These are phyloP conservation scores for Fimicolochytrium jonesii DNA, from an alignment of 192 early-diverging fungal species.

Conservation along the genomic window DNA sequence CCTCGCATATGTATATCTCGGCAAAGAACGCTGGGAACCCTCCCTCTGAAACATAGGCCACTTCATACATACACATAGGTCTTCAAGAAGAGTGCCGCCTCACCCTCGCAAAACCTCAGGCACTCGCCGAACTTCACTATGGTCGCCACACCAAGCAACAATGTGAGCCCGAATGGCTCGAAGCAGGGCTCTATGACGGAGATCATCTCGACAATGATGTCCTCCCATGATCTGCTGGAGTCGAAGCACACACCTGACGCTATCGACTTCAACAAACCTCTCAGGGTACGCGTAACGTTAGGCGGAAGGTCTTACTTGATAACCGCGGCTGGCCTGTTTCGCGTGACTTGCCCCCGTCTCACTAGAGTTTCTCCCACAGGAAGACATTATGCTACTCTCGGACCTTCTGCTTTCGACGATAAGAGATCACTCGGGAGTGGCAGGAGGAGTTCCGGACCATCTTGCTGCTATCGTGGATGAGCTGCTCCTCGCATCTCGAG, in stretches of 20 bases:
- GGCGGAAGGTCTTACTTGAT: too few relatives aligned
- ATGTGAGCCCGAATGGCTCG: neutral
- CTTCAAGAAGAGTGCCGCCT: too few relatives aligned
- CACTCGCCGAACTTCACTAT: too few relatives aligned
- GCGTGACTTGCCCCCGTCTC: too few relatives aligned
- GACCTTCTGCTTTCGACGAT: conserved; percentile 19
- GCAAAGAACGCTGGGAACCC: too few relatives aligned
- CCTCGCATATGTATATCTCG: too few relatives aligned
- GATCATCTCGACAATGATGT: conserved; percentile 1
- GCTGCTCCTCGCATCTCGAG: conserved; percentile 18
- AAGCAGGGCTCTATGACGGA: conserved; percentile 1
- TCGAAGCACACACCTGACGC: conserved; percentile 11
- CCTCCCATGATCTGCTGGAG: neutral
- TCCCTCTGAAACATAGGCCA: too few relatives aligned
- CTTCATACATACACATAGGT: too few relatives aligned
- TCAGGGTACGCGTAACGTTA: conserved; percentile 15
- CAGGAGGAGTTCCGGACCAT: conserved; percentile 23
- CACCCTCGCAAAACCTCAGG: too few relatives aligned
- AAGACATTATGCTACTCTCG: conserved; percentile 22
- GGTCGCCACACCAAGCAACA: conserved; percentile 1
- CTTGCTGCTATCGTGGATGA: conserved; percentile 12
- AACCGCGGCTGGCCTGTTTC: too few relatives aligned
- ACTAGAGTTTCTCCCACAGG: conserved; percentile 6
- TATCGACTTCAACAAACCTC: conserved; percentile 22
- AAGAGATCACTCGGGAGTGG: conserved; percentile 23